Base-by-base conservation (phyloP, 2,329 filamentous ascomycete species). In the Ophidiomyces ophidiicola region DNA sequence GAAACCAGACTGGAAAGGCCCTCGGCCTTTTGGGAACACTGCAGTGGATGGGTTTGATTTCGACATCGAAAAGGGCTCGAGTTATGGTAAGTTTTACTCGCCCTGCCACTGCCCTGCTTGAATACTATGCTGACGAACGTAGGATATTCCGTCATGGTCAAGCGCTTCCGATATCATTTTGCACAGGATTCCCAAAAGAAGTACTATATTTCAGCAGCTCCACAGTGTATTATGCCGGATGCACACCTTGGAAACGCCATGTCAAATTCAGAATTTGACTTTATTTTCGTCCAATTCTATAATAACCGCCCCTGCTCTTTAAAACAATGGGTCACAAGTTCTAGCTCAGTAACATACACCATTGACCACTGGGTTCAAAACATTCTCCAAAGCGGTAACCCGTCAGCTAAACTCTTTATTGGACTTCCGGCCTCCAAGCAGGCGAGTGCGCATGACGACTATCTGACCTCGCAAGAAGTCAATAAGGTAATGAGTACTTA, bases 231-330 rank as follows among this genome's bases (percentile, higher is more conserved):
- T 6, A 51, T 66, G 15, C 68, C 69, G 2, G 70, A 74, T 47
- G 47, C 48, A 15, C 63, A 68, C 37, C 59, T 73, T 17, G 51
- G 54, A n/a, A 37, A 59, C 25, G 64, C 67, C 5, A 69, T 74
- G 39, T 32, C 43, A 11, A 57, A 57, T 23, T 56, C 67, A 6
- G 44, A 46, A 6, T 70, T 73, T 47, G 70, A 74, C 50, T 71
- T 69, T 47, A 48, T 74, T 45, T 73, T 67, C 55, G 59, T 71
- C 24, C 70, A 73, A 44, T 73, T 71, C 54, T 74, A 73, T 57
- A 73, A 73, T 58, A 72, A 66, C 1, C 46, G 53, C 7, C 34
- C 48, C 2, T 75, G 71, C 57, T 71, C 68, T 41, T 69, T 70
- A 14, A 56, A 61, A 14, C 54, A 58, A 33, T 68, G 57, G 21